Conservation (phyloP, 441 rosid species). For the Gossypium davidsonii region DNA sequence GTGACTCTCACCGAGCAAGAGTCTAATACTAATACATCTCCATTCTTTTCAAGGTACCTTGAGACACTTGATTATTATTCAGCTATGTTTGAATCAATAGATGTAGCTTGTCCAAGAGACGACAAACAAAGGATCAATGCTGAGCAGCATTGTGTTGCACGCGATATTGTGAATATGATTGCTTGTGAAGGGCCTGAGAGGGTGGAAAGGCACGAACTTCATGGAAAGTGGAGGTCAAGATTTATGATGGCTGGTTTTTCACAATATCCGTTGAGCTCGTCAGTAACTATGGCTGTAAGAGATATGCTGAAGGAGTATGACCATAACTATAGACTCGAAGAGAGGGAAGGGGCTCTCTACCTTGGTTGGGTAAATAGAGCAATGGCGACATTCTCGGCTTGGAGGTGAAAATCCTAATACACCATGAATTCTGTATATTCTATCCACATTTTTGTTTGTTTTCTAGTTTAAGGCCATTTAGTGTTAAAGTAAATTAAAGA, state of each 20-base stretch:
- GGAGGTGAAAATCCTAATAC: conserved; percentile 36
- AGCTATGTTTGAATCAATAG: conserved; percentile 62
- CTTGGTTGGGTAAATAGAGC: conserved; percentile 50
- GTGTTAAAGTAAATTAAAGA: background rate
- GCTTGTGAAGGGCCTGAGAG: conserved; percentile 61
- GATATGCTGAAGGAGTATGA: conserved; percentile 33
- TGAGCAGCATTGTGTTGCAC: conserved; percentile 68
- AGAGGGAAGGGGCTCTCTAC: conserved; percentile 44
- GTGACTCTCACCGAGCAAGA: conserved; percentile 32
- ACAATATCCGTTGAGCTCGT: conserved; percentile 29
- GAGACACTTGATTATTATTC: conserved; percentile 50
- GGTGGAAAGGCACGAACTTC: conserved; percentile 63
- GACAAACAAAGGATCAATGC: conserved; percentile 55
- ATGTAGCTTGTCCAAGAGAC: conserved; percentile 36
- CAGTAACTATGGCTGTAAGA: conserved; percentile 23
- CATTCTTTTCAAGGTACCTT: conserved; percentile 42
- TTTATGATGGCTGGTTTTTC: conserved; percentile 52
- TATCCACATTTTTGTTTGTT: background rate
- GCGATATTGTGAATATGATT: conserved; percentile 70
- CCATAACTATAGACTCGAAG: conserved; percentile 35
- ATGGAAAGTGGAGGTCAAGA: conserved; percentile 53
- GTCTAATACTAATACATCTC: conserved; percentile 48
- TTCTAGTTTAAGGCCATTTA: background rate
- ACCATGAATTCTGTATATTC: conserved; percentile 25
- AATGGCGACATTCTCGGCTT: conserved; percentile 58